These are phyloP conservation scores for Psilocybe sp. DNA, from an alignment of 768 basidiomycete genomes.

Conservation along the genomic window DNA sequence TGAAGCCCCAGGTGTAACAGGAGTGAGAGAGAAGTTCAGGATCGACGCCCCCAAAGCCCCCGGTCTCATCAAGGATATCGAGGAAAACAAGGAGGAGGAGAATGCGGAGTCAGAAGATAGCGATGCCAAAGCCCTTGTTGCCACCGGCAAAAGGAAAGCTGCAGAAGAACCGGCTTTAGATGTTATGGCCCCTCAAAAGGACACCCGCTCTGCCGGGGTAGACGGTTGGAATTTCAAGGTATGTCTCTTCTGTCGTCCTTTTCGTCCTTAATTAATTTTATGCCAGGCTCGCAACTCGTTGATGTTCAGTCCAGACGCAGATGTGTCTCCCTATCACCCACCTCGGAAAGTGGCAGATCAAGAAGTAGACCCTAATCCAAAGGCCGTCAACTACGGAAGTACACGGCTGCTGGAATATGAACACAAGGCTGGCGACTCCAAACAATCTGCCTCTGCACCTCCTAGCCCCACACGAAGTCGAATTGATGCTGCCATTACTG, in stretches of 20 bases:
- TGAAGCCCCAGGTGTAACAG: constrained; percentile 57
- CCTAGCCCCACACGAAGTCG: constrained; percentile 89
- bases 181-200: constrained; percentile 80
- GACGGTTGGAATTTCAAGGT: constrained; percentile 86
- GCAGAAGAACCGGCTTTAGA: constrained; percentile 39
- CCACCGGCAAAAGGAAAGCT: constrained; percentile 22
- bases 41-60: constrained; percentile 59
- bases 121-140: constrained; percentile 21
- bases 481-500: constrained; percentile 89
- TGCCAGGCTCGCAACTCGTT: constrained; percentile 87
- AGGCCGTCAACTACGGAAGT: constrained; percentile 71
- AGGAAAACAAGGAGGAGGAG: constrained; percentile 22
- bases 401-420: constrained; percentile 82
- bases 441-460: constrained; percentile 49
- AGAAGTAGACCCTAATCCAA: constrained; percentile 39
- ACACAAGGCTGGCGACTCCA: constrained; percentile 37
- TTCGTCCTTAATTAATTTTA: neutral
- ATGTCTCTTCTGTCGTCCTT: constrained; percentile 6
- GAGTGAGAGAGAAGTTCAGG: constrained; percentile 64
- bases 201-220: constrained; percentile 67
- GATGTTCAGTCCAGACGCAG: constrained; percentile 94
- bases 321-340: constrained; percentile 72
- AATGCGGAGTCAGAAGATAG: constrained; percentile 22
- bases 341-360: constrained; percentile 26
- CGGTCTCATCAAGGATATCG: constrained; percentile 48